Conservation (phyloP, 192 early-diverging fungal species). For the Coemansia sp. region DNA sequence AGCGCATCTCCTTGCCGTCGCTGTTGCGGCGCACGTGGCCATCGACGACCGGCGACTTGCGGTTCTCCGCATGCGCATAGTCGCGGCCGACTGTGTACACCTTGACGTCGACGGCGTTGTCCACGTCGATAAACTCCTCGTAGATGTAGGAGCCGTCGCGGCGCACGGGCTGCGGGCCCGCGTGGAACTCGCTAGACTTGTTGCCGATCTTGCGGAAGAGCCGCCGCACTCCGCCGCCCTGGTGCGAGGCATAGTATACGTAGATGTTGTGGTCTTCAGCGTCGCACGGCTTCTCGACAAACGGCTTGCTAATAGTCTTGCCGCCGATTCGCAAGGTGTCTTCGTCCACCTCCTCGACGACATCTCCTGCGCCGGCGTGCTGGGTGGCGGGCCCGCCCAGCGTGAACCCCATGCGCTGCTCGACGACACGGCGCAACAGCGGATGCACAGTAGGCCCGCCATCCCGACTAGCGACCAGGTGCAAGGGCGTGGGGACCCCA, state of each 20-base stretch:
- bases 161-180: constrained; percentile 67
- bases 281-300: constrained; percentile 97
- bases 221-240: constrained; percentile 81
- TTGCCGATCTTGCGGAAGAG: constrained; percentile 92
- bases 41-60: constrained; percentile 97
- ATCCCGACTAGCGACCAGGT: constrained; percentile 74
- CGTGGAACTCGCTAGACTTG: constrained; percentile 91
- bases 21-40: constrained; percentile 94
- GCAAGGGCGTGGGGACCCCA: constrained; percentile 80
- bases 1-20: constrained; percentile 97
- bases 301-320: constrained; percentile 81
- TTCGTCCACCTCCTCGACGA: constrained; percentile 54
- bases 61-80: constrained; percentile 95
- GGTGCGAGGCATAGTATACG: constrained; percentile 85
- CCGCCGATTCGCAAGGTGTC: constrained; percentile 76
- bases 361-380: background rate
- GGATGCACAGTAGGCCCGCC: constrained; percentile 63
- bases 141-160: constrained; percentile 87
- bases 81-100: constrained; percentile 91
- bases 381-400: constrained; percentile 32
- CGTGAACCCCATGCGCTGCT: constrained; percentile 55
- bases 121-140: constrained; percentile 93
- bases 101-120: constrained; percentile 97
- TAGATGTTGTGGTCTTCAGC: constrained; percentile 98
- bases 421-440: constrained; percentile 60